Conservation (phyloP, 2,329 filamentous ascomycete genomes). For the Fusarium paranaense region DNA sequence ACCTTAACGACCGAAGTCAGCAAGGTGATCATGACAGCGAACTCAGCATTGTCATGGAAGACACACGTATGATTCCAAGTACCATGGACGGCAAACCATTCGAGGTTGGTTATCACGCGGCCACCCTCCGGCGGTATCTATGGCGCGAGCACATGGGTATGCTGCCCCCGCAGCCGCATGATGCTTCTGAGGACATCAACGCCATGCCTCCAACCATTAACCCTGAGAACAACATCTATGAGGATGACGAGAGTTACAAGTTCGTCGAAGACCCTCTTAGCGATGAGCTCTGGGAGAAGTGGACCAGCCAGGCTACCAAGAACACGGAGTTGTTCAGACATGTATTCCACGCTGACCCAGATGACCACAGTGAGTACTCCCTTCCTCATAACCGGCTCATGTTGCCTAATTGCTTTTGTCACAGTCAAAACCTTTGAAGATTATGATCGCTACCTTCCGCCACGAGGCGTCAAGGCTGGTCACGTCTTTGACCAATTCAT, state of each 20-base stretch:
- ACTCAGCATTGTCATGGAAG: slow-evolving; percentile 89
- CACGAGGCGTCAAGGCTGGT: slow-evolving; percentile 79
- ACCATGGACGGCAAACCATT: slow-evolving; percentile 84
- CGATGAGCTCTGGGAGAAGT: slow-evolving; percentile 75
- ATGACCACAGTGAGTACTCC: slow-evolving; percentile 75
- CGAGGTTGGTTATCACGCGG: slow-evolving; percentile 83
- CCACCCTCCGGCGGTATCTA: slow-evolving; percentile 82
- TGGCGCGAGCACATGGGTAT: slow-evolving; percentile 94
- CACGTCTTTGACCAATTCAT: slow-evolving; percentile 88
- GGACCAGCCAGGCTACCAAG: slow-evolving; percentile 74
- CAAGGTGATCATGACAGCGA: slow-evolving; percentile 92
- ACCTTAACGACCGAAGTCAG: slow-evolving; percentile 92
- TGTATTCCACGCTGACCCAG: slow-evolving; percentile 88
- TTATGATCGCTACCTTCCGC: slow-evolving; percentile 82
- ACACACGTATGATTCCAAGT: slow-evolving; percentile 76
- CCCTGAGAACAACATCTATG: slow-evolving; percentile 72
- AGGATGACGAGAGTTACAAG: slow-evolving; percentile 70
- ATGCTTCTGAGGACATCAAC: slow-evolving; percentile 76
- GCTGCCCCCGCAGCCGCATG: slow-evolving; percentile 77
- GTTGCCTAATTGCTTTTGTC: slow-evolving; percentile 16
- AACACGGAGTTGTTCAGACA: slow-evolving; percentile 84
- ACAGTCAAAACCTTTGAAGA: slow-evolving; percentile 88
- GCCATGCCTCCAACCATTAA: slow-evolving; percentile 77
- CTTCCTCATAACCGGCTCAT: not conserved
- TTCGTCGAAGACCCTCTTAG: slow-evolving; percentile 78